Base-by-base conservation (phyloP, 768 basidiomycete species). In the Boletus barrowsii region DNA sequence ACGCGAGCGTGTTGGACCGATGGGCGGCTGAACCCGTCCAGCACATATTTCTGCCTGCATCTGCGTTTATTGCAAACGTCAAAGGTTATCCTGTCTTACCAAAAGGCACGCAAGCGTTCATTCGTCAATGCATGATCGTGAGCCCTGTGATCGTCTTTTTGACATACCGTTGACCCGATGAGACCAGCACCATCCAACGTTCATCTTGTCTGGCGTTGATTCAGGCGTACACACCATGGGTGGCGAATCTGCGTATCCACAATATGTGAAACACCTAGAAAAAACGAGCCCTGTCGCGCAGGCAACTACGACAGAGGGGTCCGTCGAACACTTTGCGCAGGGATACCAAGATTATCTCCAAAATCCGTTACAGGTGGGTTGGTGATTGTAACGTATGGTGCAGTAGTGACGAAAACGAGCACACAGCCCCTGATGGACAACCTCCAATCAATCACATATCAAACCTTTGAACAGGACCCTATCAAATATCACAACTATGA, bases 51-150 rank as follows among this genome's bases (percentile, higher is more conserved):
- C 76, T 98, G 2, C 94, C 97, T 5, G 85, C 93, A 0, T 84
- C 89, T 13, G 83, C 93, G 5, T 99, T 98, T 70, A 94, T 98
- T 63, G 86, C 94, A 11, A 99, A 99, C 69, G 81, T 85, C 47
- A 96, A 97, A 73, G 96, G 94, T 3, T 99, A 97, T 69, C 97
- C 97, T 0, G 97, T 99, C 7, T 81, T 99, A 17, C 90, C 92
- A 13, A 98, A 98, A 71, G 86, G 86, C 10, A 90, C 93, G 3
- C 97, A 99, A 63, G 80, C 81, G 1, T 98, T 99, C 75, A 82
- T 98, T 51, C 86, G 88, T 56, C 85, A 93, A 56, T 86, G 88
- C 73, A 90, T 95, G 83, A 87, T 90, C 74, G 92, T 84, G 68
- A 71, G 83, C 72, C 55, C 22, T 51, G 32, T 32, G 50, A 51